Conservation (phyloP, 345 rosid genomes). For the Punica granatum region DNA sequence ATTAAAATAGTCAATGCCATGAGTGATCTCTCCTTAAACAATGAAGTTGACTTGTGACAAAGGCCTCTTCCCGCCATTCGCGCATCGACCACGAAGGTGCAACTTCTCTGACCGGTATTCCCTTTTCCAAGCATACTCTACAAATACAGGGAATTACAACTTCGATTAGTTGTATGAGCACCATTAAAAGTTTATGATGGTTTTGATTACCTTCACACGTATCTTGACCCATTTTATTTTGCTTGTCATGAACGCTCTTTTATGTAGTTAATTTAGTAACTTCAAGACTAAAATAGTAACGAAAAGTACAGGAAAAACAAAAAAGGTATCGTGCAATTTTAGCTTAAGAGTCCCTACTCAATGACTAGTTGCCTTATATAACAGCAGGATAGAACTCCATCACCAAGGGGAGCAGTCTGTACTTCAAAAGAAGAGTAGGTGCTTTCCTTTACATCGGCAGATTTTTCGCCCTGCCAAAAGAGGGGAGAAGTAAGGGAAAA, state of each 20-base stretch:
- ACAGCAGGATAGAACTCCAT: constrained; percentile 86
- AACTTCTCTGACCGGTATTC: constrained; percentile 50
- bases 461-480: constrained; percentile 4
- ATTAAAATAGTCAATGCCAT: background rate
- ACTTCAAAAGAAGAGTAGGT: constrained; percentile 42
- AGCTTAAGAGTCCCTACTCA: constrained; percentile 39
- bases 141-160: background rate
- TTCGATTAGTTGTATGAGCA: background rate
- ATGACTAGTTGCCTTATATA: constrained; percentile 72
- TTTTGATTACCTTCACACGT: background rate
- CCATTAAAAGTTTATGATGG: background rate
- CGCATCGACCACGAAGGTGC: constrained; percentile 59
- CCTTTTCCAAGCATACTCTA: constrained; percentile 53
- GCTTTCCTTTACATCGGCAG: constrained; percentile 4
- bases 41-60: constrained; percentile 47
- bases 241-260: no score
- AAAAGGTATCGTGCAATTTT: background rate
- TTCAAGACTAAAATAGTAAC: background rate
- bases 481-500: background rate
- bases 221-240: no score
- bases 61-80: constrained; percentile 67
- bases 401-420: constrained; percentile 71
- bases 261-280: background rate
- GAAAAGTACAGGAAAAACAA: background rate
- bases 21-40: background rate